Conservation (phyloP, 2,329 filamentous ascomycete genomes). For the Alternaria brassicicola region DNA sequence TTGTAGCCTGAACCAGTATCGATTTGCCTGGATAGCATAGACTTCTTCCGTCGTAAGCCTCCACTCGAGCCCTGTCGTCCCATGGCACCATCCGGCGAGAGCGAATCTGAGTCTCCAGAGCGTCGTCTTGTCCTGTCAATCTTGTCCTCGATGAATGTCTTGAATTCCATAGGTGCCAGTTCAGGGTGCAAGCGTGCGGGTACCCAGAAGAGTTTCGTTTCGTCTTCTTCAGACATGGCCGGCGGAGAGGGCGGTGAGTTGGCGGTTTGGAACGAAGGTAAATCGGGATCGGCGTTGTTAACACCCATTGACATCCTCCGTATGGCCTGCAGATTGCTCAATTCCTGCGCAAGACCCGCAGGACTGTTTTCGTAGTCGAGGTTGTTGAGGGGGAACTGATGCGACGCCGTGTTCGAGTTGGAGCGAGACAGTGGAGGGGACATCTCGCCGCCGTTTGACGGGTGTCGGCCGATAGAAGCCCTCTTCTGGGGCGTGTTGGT, state of each 20-base stretch:
- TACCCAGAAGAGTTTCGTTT: constrained; percentile 92
- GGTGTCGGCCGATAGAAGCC: constrained; percentile 19
- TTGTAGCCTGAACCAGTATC: constrained; percentile 77
- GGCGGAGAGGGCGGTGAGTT: constrained; percentile 71
- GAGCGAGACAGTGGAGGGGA: constrained; percentile 50
- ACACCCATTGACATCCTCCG: constrained; percentile 96
- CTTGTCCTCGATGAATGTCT: constrained; percentile 91
- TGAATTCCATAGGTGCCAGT: constrained; percentile 93
- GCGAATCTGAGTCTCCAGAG: constrained; percentile 69
- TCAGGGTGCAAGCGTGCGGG: constrained; percentile 93
- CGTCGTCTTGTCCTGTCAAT: constrained; percentile 87
- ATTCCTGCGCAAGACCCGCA: constrained; percentile 85
- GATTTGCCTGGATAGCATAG: constrained; percentile 92
- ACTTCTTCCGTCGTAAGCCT: constrained; percentile 83
- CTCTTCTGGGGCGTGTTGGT: constrained; percentile 15
- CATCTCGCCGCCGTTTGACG: constrained; percentile 29
- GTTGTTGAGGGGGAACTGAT: constrained; percentile 76
- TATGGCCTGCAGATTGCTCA: constrained; percentile 89
- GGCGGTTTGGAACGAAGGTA: constrained; percentile 70
- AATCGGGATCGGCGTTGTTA: constrained; percentile 70
- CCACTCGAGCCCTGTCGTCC: constrained; percentile 62
- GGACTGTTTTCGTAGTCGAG: constrained; percentile 90
- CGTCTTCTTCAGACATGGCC: constrained; percentile 74
- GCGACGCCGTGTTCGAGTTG: constrained; percentile 55
- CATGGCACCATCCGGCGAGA: constrained; percentile 63